A percentile compares a stretch with the other conserved stretches of the same genome.
Evolutionary conservation across 257 asterid species (phyloP).

Genomic region (Forsythia viridissima): DNA sequence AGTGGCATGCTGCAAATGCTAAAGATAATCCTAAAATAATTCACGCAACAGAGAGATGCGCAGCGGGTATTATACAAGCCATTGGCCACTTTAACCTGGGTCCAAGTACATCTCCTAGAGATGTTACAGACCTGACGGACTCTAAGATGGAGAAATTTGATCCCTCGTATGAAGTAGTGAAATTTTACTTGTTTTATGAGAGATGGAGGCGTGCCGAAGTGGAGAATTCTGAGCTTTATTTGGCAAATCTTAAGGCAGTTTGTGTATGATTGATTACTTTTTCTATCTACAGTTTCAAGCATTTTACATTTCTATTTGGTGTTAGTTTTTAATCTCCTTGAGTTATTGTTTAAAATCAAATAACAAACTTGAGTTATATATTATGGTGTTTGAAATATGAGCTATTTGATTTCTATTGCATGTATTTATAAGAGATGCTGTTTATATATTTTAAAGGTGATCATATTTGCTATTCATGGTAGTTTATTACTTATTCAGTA

Average conservation of each 20-base stretch:
- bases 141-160: slow-evolving; percentile 66
- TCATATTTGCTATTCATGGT: background rate
- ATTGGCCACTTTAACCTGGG: slow-evolving; percentile 92
- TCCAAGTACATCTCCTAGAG: slow-evolving; percentile 82
- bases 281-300: slow-evolving; percentile 17
- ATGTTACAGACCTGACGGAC: slow-evolving; percentile 59
- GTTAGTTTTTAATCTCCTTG: background rate
- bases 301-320: background rate
- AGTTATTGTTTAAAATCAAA: background rate
- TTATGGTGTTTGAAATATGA: background rate
- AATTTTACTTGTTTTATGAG: slow-evolving; percentile 71
- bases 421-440: background rate
- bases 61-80: slow-evolving; percentile 94
- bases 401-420: background rate
- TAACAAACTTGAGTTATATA: background rate
- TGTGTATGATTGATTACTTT: slow-evolving; percentile 56
- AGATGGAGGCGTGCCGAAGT: slow-evolving; percentile 95
- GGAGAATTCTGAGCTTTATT: slow-evolving; percentile 62
- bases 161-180: slow-evolving; percentile 89
- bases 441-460: background rate
- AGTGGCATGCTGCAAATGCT: slow-evolving; percentile 91
- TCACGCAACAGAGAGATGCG: slow-evolving; percentile 95
- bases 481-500: background rate
- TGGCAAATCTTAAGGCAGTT: slow-evolving; percentile 69
- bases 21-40: slow-evolving; percentile 78